Conservation (phyloP, 441 rosid genomes). For the Raphanus hybrid region DNA sequence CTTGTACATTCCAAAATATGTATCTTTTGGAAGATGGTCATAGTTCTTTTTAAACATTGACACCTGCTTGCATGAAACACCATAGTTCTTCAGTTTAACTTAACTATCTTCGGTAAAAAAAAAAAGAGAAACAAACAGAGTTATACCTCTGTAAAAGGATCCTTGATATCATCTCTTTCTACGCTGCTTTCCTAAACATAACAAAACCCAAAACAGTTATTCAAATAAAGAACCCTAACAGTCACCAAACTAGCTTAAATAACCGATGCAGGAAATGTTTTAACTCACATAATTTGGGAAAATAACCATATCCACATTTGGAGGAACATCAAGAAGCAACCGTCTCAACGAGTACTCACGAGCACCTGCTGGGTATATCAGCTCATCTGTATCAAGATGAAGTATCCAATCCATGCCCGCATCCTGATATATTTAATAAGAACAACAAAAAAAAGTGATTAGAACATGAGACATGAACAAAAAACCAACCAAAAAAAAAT, state of each 20-base stretch:
- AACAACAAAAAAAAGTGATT: constrained; percentile 12
- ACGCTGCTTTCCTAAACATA: constrained; percentile 67
- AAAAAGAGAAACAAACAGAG: constrained; percentile 15
- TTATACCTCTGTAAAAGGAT: constrained; percentile 76
- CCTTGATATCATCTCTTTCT: constrained; percentile 71
- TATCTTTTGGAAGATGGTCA: constrained; percentile 82
- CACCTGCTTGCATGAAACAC: constrained; percentile 47
- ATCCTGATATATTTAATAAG: constrained; percentile 52
- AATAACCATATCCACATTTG: constrained; percentile 76
- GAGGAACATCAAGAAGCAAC: constrained; percentile 73
- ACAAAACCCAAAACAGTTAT: constrained; percentile 17
- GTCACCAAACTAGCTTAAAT: constrained; percentile 12
- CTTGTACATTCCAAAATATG: constrained; percentile 82
- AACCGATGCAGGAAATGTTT: neutral
- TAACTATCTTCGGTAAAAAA: too few species aligned
- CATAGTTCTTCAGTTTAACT: too few species aligned
- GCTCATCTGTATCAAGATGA: constrained; percentile 77
- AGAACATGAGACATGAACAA: constrained; percentile 27
- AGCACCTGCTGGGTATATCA: constrained; percentile 78
- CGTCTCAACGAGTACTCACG: constrained; percentile 76
- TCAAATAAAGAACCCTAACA: constrained; percentile 4
- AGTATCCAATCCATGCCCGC: constrained; percentile 78
- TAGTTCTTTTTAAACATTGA: constrained; percentile 79
- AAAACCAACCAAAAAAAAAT: constrained; percentile 10
- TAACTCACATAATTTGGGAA: constrained; percentile 81